Conservation (phyloP, 78 protist genomes). For the Dictyostelium firmibasis region DNA sequence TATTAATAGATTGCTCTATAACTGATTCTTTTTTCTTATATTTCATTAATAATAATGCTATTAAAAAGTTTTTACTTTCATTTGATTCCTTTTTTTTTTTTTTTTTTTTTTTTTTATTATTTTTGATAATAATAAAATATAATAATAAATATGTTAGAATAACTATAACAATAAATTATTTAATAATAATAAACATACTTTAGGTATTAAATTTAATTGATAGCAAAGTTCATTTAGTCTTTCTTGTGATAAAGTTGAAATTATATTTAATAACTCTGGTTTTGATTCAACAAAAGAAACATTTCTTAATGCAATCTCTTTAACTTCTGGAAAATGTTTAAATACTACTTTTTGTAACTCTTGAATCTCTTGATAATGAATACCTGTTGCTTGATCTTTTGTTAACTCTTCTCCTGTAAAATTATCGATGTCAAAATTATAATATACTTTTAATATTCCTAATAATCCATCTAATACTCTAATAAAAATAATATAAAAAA, state of each 20-base stretch:
- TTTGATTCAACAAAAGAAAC: slow-evolving; percentile 73
- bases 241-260: slow-evolving; percentile 24
- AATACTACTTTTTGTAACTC: slow-evolving; percentile 83
- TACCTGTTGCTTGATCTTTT: slow-evolving; percentile 54
- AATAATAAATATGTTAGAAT: neutral
- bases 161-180: neutral
- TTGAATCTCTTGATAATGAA: slow-evolving; percentile 78
- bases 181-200: neutral
- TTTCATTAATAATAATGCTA: slow-evolving; percentile 33
- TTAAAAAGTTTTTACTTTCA: slow-evolving; percentile 13
- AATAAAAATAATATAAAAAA: neutral
- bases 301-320: slow-evolving; percentile 79
- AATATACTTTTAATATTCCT: slow-evolving; percentile 8
- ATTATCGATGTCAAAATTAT: slow-evolving; percentile 87
- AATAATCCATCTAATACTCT: slow-evolving; percentile 4
- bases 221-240: slow-evolving; percentile 17
- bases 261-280: neutral
- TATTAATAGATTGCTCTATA: slow-evolving; percentile 72
- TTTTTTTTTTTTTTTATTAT: too few species aligned
- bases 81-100: neutral
- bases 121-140: neutral
- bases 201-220: neutral
- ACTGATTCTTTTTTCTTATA: slow-evolving; percentile 70
- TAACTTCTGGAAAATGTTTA: slow-evolving; percentile 63
- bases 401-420: slow-evolving; percentile 88